Evolutionary conservation across 345 rosid species (phyloP), one percentile per base, ranked within the genome.

Genomic region (Hypericum androsaemum): DNA sequence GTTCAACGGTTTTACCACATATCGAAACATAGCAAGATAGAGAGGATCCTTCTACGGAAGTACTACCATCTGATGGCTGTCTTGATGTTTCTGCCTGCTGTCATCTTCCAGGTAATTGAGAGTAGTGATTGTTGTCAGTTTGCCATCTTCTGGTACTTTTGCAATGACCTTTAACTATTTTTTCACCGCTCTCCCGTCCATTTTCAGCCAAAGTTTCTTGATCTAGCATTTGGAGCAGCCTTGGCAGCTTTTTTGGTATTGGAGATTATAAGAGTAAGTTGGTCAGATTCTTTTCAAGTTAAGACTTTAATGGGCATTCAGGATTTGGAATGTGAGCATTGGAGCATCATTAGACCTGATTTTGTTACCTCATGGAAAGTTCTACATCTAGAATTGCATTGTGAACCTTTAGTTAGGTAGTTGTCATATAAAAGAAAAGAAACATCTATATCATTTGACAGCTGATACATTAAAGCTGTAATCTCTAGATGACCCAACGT

Each of bases 41-140:
- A 88, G 77, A 78, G 98, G 78, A 92, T 88, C 72, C 94, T 92
- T 75, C 98, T 92, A 42, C 80, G 94, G 45, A 92, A 88, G 56
- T 92, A 92, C 65, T 92, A 88, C 71, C 98, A 92, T 69, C 81
- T 92, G 67, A 70, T 85, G 87, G 98, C 98, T 60, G 98, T 92
- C 66, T 68, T 79, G 59, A 81, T 92, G 94, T 92, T 92, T 75
- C 70, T 87, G 58, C 97, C 97, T 0, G 97, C 98, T 65, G 88
- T 85, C 60, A 75, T 92, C 56, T 88, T 80, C 64, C 96, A 88
- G 98, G 98, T 92, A 62, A 79, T 36, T 65, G 47, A 48, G 38
- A 52, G 49, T 43, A 52, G 32, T 47, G 39, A 51, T 60, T 35
- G 17, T 47, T 35, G 49, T 59, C 14, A 7, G 10, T 57, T 40